phyloP scores from a whole-genome alignment of 2,329 filamentous ascomycete species.

The Hymenoscyphus linearis region DNA sequence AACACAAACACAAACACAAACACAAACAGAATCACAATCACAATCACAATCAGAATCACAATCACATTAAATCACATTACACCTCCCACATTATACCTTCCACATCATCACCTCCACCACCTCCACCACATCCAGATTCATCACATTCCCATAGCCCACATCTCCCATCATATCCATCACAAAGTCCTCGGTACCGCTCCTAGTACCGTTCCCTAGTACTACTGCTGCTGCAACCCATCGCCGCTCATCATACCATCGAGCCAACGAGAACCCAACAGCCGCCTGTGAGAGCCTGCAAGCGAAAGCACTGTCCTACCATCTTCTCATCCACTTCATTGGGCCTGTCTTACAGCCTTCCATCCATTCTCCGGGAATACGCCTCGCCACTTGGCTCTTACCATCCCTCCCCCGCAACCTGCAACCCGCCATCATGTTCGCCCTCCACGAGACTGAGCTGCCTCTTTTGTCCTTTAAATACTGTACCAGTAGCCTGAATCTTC shows the following conservation, averaged over 20 bases:
- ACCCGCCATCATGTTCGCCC: constrained; percentile 20
- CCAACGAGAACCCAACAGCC: background rate
- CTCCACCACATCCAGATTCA: background rate
- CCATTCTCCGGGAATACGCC: background rate
- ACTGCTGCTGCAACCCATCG: background rate
- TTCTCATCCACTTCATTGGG: background rate
- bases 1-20: constrained; percentile 6
- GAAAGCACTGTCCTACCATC: background rate
- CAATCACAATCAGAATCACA: no score
- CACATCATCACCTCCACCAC: no score
- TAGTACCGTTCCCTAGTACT: no score
- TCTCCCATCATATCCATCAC: background rate
- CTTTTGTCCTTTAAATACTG: constrained; percentile 17
- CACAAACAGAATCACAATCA: no score
- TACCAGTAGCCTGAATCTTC: background rate
- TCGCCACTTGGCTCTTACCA: background rate
- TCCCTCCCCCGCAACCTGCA: constrained; percentile 4
- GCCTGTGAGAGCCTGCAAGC: background rate
- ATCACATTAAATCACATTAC: no score
- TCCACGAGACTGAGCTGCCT: constrained; percentile 20
- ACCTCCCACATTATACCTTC: no score
- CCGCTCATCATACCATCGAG: background rate
- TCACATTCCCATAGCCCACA: background rate
- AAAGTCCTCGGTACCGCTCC: no score
- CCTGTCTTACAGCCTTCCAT: background rate